Base-by-base conservation (phyloP, 2,329 filamentous ascomycete species). In the Nemania bipapillata region DNA sequence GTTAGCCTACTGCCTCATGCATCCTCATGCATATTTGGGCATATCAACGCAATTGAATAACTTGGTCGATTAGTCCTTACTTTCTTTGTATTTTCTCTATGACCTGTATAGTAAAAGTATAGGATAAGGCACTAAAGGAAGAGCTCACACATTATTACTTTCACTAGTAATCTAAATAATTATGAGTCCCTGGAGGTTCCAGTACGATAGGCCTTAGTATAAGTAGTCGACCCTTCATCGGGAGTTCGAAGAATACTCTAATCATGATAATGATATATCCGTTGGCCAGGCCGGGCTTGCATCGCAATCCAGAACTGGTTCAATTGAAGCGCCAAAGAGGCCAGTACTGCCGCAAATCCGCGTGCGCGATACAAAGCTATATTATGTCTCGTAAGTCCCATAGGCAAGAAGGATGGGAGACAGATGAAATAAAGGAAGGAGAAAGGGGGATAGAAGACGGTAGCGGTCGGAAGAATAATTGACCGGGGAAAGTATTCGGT, bases 11-110 rank as follows among this genome's bases (percentile, higher is more conserved):
- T 42, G 30, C 12, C 24, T 26, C 26, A 32, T 49, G 24, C 28
- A 47, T 56, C 12, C 24, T 26, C 26, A 32, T 49, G 24, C 28
- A 47, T 56, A 61, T 58, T 56, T 40, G 28, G 54, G 40, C n/a
- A 42, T n/a, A 50, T 59, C 28, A 35, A 40, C 24, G n/a, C 3
- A 28, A 8, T 22, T 40, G 4, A 20, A 2, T 3, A 5, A 4
- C n/a, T 61, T 11, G 30, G 7, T 61, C 7, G 40, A 11, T 55
- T 24, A 6, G 22, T 55, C 17, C 22, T 26, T n/a, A n/a, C n/a
- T 8, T 24, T 6, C 9, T 32, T 32, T 32, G 30, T 9, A 9
- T 9, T 9, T 32, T 9, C 4, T 9, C 30, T 32, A 32, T 9
- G n/a, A 11, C 6, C 4, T 12, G 20, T 12, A 57, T 28, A 28